phyloP scores from a whole-genome alignment of 768 basidiomycete species.

The Tricholoma saponaceum region DNA sequence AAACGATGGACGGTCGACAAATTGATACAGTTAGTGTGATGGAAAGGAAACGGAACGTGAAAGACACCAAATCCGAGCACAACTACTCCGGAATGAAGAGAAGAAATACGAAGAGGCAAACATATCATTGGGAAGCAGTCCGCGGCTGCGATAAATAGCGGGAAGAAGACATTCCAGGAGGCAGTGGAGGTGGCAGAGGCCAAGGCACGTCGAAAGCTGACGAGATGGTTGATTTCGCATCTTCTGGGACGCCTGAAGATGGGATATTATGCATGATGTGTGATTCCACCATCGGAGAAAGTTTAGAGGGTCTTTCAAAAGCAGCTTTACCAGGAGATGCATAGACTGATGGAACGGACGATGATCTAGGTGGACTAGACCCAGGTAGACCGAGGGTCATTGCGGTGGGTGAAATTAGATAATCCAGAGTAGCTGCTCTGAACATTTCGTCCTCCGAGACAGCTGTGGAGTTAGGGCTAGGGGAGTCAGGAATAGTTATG shows the following conservation, averaged over 20 bases:
- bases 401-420: slow-evolving; percentile 41
- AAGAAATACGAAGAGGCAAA: not conserved
- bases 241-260: slow-evolving; percentile 22
- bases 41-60: not conserved
- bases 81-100: not conserved
- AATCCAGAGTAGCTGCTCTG: slow-evolving; percentile 38
- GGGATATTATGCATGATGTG: slow-evolving; percentile 12
- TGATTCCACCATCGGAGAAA: slow-evolving; percentile 9
- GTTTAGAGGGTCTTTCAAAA: slow-evolving; percentile 1
- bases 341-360: slow-evolving; percentile 19
- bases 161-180: slow-evolving; percentile 2
- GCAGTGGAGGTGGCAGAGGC: slow-evolving; percentile 31
- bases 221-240: slow-evolving; percentile 30
- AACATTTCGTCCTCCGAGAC: slow-evolving; percentile 37
- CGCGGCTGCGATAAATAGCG: not conserved
- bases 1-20: not conserved
- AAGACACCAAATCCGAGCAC: not conserved
- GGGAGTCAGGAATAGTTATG: slow-evolving; percentile 14
- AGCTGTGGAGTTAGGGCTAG: slow-evolving; percentile 23
- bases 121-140: slow-evolving; percentile 11
- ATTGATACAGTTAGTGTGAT: slow-evolving; percentile 4
- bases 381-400: slow-evolving; percentile 34
- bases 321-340: slow-evolving; percentile 10
- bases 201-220: slow-evolving; percentile 36
- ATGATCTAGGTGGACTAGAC: slow-evolving; percentile 16